phyloP scores from a whole-genome alignment of 1,284 basidiomycete species.

The Ceratobasidium sp. region DNA sequence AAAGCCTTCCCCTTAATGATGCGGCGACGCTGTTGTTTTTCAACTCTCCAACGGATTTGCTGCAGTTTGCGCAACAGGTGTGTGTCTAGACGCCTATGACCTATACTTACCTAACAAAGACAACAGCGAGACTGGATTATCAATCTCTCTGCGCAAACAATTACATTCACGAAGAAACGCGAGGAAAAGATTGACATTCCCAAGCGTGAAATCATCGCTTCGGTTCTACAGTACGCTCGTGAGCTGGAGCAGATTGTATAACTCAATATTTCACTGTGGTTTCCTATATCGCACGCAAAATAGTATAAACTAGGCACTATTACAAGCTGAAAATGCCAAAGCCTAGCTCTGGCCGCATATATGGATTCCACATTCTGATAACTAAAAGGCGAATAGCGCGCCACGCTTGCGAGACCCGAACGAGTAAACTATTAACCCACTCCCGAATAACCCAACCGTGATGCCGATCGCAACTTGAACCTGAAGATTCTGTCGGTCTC shows the following conservation, averaged over 20 bases:
- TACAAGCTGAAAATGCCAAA: not conserved
- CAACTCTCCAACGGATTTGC: slow-evolving; percentile 78
- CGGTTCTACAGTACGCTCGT: slow-evolving; percentile 81
- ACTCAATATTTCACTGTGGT: slow-evolving; percentile 19
- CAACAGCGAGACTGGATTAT: slow-evolving; percentile 79
- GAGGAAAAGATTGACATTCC: slow-evolving; percentile 86
- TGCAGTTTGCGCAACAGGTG: slow-evolving; percentile 83
- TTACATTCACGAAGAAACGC: slow-evolving; percentile 76
- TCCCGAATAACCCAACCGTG: slow-evolving; percentile 91
- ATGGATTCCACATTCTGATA: not conserved
- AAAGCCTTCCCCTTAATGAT: slow-evolving; percentile 87
- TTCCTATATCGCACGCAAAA: not conserved
- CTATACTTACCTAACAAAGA: slow-evolving; percentile 42
- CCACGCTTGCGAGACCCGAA: slow-evolving; percentile 86
- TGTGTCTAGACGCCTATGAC: slow-evolving; percentile 51
- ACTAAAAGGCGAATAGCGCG: slow-evolving; percentile 83
- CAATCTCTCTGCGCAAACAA: slow-evolving; percentile 69
- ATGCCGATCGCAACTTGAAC: slow-evolving; percentile 91
- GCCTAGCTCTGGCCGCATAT: slow-evolving; percentile 7
- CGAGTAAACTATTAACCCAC: slow-evolving; percentile 86
- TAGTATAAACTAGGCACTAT: not conserved
- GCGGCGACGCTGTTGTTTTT: slow-evolving; percentile 92
- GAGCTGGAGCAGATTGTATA: slow-evolving; percentile 92
- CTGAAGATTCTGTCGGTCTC: slow-evolving; percentile 53
- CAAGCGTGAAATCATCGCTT: slow-evolving; percentile 81